Evolutionary conservation across 441 rosid species (phyloP).

Genomic region (Jatropha multifida): DNA sequence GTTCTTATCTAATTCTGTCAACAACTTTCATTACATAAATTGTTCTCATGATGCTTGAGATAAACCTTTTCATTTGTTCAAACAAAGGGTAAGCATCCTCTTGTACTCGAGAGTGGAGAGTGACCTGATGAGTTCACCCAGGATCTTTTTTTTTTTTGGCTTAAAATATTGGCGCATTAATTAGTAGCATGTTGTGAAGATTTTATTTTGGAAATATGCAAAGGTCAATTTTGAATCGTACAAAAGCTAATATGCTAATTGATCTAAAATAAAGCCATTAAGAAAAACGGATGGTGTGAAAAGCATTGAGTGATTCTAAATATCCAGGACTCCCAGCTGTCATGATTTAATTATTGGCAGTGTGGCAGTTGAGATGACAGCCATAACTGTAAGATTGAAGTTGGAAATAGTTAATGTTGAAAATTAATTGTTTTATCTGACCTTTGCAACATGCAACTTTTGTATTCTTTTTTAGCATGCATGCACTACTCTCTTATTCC

Average conservation of each 20-base stretch:
- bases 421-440: background rate
- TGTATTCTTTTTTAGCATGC: background rate
- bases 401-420: background rate
- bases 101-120: slow-evolving; percentile 1
- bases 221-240: too few species aligned
- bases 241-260: too few species aligned
- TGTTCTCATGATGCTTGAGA: background rate
- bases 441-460: background rate
- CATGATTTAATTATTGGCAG: background rate
- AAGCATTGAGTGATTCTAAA: background rate
- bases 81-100: background rate
- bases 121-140: background rate
- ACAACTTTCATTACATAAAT: background rate
- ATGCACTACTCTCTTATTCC: background rate
- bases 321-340: background rate
- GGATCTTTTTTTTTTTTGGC: background rate
- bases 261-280: background rate
- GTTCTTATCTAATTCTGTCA: background rate
- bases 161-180: background rate
- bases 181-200: too few species aligned
- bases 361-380: background rate
- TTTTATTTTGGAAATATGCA: too few species aligned
- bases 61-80: background rate
- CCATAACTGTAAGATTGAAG: background rate
- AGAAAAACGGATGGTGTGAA: background rate